phyloP scores from a whole-genome alignment of 495 filamentous ascomycete genomes.

The Aspergillus egyptiacus region DNA sequence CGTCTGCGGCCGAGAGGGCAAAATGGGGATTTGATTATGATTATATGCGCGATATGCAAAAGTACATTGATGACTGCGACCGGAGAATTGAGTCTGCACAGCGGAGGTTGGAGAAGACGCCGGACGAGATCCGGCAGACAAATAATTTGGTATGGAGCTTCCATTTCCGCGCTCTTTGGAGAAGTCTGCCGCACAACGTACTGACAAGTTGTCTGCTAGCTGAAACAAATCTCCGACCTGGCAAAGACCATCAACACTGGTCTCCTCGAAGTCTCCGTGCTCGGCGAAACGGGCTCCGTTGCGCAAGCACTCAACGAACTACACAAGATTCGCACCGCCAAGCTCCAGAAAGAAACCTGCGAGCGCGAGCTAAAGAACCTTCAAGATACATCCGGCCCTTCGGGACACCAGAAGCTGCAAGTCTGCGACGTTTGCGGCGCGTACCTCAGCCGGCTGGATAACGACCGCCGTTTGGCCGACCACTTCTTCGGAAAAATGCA shows the following conservation, averaged over 20 bases:
- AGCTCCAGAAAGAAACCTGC: slow-evolving; percentile 73
- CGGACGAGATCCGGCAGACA: slow-evolving; percentile 96
- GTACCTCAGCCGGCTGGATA: slow-evolving; percentile 85
- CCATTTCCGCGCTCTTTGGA: too few relatives aligned
- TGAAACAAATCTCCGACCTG: slow-evolving; percentile 84
- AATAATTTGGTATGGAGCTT: slow-evolving; percentile 62
- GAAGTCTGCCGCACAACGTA: too few relatives aligned
- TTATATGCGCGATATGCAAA: slow-evolving; percentile 91
- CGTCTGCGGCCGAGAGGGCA: slow-evolving; percentile 58
- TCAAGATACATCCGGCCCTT: slow-evolving; percentile 82
- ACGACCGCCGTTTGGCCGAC: slow-evolving; percentile 87
- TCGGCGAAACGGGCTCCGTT: slow-evolving; percentile 78
- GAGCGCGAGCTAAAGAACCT: slow-evolving; percentile 91
- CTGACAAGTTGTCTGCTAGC: too few relatives aligned
- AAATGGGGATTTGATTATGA: slow-evolving; percentile 92
- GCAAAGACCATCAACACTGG: slow-evolving; percentile 73
- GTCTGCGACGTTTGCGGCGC: slow-evolving; percentile 98
- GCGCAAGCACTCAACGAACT: slow-evolving; percentile 77
- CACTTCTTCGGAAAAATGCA: slow-evolving; percentile 99
- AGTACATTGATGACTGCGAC: slow-evolving; percentile 96
- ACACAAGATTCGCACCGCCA: slow-evolving; percentile 72
- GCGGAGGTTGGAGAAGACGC: slow-evolving; percentile 89
- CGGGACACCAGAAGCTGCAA: slow-evolving; percentile 94
- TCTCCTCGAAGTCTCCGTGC: slow-evolving; percentile 74
- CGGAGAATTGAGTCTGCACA: slow-evolving; percentile 86